phyloP scores from a whole-genome alignment of 805 yeast species.

The Lachancea mirantina region DNA sequence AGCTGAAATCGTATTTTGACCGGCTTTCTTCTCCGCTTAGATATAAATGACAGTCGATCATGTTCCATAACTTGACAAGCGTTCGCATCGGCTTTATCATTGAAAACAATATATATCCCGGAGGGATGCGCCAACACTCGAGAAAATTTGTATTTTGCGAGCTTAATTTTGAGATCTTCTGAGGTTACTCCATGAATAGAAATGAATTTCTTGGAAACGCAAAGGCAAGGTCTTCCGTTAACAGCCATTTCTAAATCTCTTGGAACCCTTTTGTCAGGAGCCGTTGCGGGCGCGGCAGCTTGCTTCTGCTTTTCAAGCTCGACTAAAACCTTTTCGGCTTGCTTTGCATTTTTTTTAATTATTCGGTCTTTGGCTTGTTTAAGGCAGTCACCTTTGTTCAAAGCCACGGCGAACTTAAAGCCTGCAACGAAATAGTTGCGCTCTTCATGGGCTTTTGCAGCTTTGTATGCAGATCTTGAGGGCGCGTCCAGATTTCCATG shows the following conservation, averaged over 20 bases:
- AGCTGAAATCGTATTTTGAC: constrained; percentile 21
- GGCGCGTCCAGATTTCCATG: constrained; percentile 44
- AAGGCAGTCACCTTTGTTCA: constrained; percentile 41
- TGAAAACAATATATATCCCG: constrained; percentile 71
- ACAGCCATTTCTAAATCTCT: constrained; percentile 42
- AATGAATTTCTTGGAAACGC: constrained; percentile 47
- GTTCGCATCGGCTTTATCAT: constrained; percentile 29
- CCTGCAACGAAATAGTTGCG: constrained; percentile 46
- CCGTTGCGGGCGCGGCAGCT: constrained; percentile 7
- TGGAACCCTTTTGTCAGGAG: constrained; percentile 34
- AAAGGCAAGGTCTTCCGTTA: constrained; percentile 51
- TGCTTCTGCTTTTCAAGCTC: constrained; percentile 19
- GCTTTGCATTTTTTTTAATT: constrained; percentile 34
- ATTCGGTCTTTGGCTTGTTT: constrained; percentile 25
- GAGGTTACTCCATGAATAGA: constrained; percentile 43
- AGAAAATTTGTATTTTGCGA: constrained; percentile 58
- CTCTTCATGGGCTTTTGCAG: constrained; percentile 36
- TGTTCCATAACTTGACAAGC: constrained; percentile 21
- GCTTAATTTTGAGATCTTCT: constrained; percentile 54
- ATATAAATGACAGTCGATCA: constrained; percentile 18
- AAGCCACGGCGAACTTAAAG: constrained; percentile 40
- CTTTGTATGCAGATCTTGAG: constrained; percentile 39
- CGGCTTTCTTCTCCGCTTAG: constrained; percentile 20
- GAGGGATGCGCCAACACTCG: constrained; percentile 51
- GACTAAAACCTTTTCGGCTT: constrained; percentile 31